These are phyloP conservation scores for Acrocalymma vagum DNA, from an alignment of 2,329 filamentous ascomycete species.

Conservation along the genomic window DNA sequence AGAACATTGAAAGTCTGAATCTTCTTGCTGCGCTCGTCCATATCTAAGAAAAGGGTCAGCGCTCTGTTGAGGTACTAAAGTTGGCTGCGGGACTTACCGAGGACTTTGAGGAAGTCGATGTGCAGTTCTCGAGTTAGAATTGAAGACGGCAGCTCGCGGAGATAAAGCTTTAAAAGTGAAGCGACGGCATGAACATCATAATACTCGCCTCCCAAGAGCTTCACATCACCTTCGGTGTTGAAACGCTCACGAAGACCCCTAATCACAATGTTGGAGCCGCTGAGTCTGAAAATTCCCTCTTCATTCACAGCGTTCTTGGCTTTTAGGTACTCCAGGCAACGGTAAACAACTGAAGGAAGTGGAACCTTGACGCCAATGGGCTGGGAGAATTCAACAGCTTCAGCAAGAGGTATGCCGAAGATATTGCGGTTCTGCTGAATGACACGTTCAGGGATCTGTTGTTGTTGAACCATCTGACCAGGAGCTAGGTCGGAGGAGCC, in stretches of 20 bases:
- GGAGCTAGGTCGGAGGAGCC: slow-evolving; percentile 72
- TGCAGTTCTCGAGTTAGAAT: slow-evolving; percentile 92
- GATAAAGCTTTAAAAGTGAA: slow-evolving; percentile 90
- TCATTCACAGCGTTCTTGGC: slow-evolving; percentile 82
- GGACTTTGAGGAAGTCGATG: slow-evolving; percentile 84
- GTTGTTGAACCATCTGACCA: slow-evolving; percentile 41
- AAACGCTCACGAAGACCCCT: slow-evolving; percentile 91
- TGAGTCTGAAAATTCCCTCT: slow-evolving; percentile 96
- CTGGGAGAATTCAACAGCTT: slow-evolving; percentile 83
- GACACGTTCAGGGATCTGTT: slow-evolving; percentile 29
- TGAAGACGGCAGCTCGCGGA: slow-evolving; percentile 89
- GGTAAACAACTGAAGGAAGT: slow-evolving; percentile 91
- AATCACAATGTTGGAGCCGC: slow-evolving; percentile 95
- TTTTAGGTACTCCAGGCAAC: slow-evolving; percentile 92
- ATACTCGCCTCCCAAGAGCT: slow-evolving; percentile 84
- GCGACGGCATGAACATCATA: slow-evolving; percentile 97
- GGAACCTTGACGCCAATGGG: slow-evolving; percentile 77
- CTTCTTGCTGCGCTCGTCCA: slow-evolving; percentile 78
- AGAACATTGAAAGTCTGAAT: slow-evolving; percentile 78
- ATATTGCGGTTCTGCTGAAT: slow-evolving; percentile 64
- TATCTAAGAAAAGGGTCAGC: slow-evolving; percentile 62
- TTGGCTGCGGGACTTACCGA: slow-evolving; percentile 58
- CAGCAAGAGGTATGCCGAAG: slow-evolving; percentile 85
- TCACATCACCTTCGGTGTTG: slow-evolving; percentile 90
- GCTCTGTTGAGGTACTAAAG: no score